Base-by-base conservation (phyloP, 2,329 filamentous ascomycete species). In the Fusarium bactridioides region DNA sequence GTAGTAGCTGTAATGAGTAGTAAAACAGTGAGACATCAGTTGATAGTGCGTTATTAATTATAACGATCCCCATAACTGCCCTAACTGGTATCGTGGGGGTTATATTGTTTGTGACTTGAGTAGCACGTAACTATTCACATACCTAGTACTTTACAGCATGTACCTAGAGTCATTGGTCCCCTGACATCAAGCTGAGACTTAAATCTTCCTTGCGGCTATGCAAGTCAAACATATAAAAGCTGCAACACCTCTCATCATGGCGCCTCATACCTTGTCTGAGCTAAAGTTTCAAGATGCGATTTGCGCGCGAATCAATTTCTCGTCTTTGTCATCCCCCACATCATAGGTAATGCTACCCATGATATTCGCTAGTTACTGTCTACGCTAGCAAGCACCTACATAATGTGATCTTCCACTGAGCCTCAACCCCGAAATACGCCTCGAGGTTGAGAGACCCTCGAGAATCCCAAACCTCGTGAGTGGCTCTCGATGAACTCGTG, bases 281-380 rank as follows among this genome's bases (percentile, higher is more conserved):
- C 41, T 35, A 45, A 25, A 25, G 43, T 67, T 48, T 37, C 21
- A 21, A 62, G 47, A 59, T 44, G 33, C 53, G 40, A 54, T n/a
- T 19, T 37, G 33, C 50, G 50, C 71, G 43, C 75, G 64, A 77
- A 77, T 77, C 69, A 76, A 56, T 47, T 38, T 50, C 15, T 31
- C 18, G 23, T 55, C 38, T 74, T 74, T 77, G 73, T 76, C 64
- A 74, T 76, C 73, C 50, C 53, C 27, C 33, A 54, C 23, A 37
- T 31, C 23, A 40, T n/a, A 37, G 29, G 16, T 21, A 35, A 55
- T 44, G 23, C 19, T 33, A 25, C 31, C 25, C n/a, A 64, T 35
- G 18, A 31, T 59, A 57, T 67, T 56, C 40, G 51, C 27, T 25
- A 29, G 31, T 16, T 33, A 33, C 23, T 8, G 16, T n/a, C 31